Evolutionary conservation across 306 rosid species (phyloP), one percentile per base, ranked within the genome.

Genomic region (Adenanthera pavonina): DNA sequence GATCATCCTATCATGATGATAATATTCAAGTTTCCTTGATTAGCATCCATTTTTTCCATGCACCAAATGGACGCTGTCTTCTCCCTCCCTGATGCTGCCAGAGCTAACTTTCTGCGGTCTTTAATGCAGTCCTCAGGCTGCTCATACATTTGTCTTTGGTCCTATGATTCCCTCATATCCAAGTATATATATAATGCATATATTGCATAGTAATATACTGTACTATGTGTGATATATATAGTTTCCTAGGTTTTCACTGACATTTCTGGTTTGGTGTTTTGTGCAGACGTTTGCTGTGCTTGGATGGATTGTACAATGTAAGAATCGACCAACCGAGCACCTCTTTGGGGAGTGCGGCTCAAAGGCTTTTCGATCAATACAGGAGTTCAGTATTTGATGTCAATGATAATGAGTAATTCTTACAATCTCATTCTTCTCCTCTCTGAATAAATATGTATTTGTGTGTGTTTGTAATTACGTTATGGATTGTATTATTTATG

Each of bases 61-160:
- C 82, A 38, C 72, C 79, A 64, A 40, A 89, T 91, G 98, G 98
- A 93, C 74, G 74, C 80, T 33, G 83, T 83, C 57, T 93, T 89
- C 86, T 57, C 83, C 64, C 90, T 89, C 51, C 83, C 91, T 53
- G 80, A 84, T 47, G 80, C 78, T 59, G 61, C 83, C 64, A 92
- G 97, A 52, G 46, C 82, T 40, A 78, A 75, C 40, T 82, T 88
- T 57, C 84, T 95, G 10, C 87, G 75, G 25, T 33, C 83, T 47
- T 16, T 90, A 46, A 57, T 82, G 87, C 92, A 88, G 0, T 85
- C 92, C 56, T 68, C 82, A 36, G 91, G 91, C 70, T 90, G 91
- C 92, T 80, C 87, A 40, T 91, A 95, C 93, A 83, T 92, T 84
- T 92, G 97, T 62, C 74, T 95, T 2, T 95, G 98, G 95, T 74